Evolutionary conservation across 495 filamentous ascomycete genomes (phyloP), one percentile per base, ranked within the genome.

Genomic region (Aspergillus coremiiformis): DNA sequence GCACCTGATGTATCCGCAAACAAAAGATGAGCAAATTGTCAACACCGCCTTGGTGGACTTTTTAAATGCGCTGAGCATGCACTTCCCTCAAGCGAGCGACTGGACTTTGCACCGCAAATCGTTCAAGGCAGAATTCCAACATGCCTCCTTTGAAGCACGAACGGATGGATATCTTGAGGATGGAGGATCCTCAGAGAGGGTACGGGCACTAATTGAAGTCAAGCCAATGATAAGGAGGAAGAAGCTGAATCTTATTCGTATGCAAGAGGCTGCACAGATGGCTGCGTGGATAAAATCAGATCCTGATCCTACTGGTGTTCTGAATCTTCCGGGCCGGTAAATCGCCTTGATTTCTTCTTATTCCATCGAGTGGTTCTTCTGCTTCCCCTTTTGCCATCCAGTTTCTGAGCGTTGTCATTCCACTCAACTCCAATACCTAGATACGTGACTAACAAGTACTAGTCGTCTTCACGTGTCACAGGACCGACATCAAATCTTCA

Each of bases 11-110:
- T 55, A 50, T 35, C 52, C 46, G 3, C 14, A 39, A 6, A 75
- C 77, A 15, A 45, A 55, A 24, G 47, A 55, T 27, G 47, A 55
- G 30, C 53, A 55, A 23, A 55, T 55, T 29, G 53, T 55, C 37
- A 55, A 55, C 19, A 29, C 47, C 4, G 53, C 53, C 14, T 17
- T 55, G 3, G 14, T 51, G 2, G 23, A 14, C 42, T 55, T 55
- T 30, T 22, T 55, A 12, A 55, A 37, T 37, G 47, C 53, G 3
- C 20, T 55, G 9, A 55, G 24, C 1, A 27, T 49, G 1, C 53
- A 44, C 29, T 27, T 21, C 20, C 2, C 4, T 4, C 6, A 30
- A 3, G n/a, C 3, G 8, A n/a, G 0, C 19, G 14, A 21, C 5
- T 57, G 50, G 55, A 49, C 49, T 6, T 11, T 46, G 10, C 39